These are phyloP conservation scores for Yarrowia alimentaria DNA, from an alignment of 805 yeast genomes.

Conservation along the genomic window DNA sequence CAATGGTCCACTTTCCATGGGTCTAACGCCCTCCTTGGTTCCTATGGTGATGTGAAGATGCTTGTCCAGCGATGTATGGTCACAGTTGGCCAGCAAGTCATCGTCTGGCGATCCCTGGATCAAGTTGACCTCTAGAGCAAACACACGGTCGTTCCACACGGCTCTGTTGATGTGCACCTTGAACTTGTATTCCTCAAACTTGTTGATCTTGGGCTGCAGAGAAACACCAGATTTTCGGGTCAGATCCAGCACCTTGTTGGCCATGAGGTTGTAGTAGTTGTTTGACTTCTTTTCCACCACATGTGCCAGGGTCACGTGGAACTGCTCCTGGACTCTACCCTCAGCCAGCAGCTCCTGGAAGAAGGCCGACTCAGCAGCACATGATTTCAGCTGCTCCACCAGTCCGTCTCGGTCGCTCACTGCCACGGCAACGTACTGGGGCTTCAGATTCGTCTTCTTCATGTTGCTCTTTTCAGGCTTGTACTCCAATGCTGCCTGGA, in stretches of 20 bases:
- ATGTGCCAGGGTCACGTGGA: conserved; percentile 42
- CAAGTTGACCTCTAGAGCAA: conserved; percentile 5
- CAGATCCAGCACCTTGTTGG: too few species aligned
- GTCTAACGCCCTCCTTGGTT: neutral
- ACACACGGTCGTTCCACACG: conserved; percentile 16
- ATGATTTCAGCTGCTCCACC: neutral
- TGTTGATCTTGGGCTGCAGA: conserved; percentile 1
- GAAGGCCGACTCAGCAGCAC: neutral
- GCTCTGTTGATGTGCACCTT: neutral
- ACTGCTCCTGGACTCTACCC: conserved; percentile 31
- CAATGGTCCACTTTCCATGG: conserved; percentile 17
- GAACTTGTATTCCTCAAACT: conserved; percentile 3
- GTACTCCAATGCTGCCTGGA: conserved; percentile 52
- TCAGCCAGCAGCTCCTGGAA: neutral
- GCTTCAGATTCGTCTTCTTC: conserved; percentile 32
- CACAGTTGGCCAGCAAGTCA: neutral
- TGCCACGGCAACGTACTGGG: conserved; percentile 47
- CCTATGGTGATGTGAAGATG: conserved; percentile 18
- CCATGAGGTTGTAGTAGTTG: conserved; percentile 12
- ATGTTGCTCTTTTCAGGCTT: conserved; percentile 51
- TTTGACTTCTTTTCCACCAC: conserved; percentile 8
- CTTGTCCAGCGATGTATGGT: conserved; percentile 11
- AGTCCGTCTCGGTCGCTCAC: conserved; percentile 32
- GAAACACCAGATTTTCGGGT: conserved; percentile 1
- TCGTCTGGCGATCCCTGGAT: neutral